Evolutionary conservation across 306 rosid genomes (phyloP).

Genomic region (Luffa acutangula): DNA sequence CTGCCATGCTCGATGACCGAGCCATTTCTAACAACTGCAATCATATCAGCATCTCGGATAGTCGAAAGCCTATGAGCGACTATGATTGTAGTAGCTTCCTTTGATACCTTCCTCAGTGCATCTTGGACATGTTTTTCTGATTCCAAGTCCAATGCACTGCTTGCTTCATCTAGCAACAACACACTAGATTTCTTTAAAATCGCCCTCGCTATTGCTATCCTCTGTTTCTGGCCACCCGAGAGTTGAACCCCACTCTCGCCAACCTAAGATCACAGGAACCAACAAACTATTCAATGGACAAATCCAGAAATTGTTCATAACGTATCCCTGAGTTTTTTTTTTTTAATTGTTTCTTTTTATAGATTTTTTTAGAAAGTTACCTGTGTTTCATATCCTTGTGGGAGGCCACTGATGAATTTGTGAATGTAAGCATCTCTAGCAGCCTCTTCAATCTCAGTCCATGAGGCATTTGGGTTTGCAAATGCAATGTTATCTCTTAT

Average conservation of each 20-base stretch:
- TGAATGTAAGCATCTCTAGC: constrained; percentile 74
- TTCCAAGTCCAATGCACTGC: constrained; percentile 82
- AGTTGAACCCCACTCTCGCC: constrained; percentile 77
- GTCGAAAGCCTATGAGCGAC: constrained; percentile 75
- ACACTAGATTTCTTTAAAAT: constrained; percentile 68
- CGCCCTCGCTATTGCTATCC: constrained; percentile 79
- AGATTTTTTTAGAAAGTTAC: constrained; percentile 18
- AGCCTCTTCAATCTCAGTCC: constrained; percentile 82
- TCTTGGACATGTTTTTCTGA: constrained; percentile 69
- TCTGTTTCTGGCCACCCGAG: constrained; percentile 87
- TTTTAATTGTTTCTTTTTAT: not conserved
- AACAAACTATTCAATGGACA: not conserved
- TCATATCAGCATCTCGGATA: constrained; percentile 55
- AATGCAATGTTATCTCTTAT: constrained; percentile 76
- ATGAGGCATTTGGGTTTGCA: constrained; percentile 55
- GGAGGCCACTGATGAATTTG: constrained; percentile 74
- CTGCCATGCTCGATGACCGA: constrained; percentile 56
- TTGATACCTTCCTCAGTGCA: constrained; percentile 40
- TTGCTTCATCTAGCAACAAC: constrained; percentile 82
- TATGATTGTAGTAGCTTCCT: constrained; percentile 56
- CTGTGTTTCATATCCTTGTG: constrained; percentile 89
- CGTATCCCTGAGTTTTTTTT: not conserved
- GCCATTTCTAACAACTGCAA: constrained; percentile 68
- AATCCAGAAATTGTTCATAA: not conserved
- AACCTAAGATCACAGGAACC: constrained; percentile 24